Evolutionary conservation across 495 filamentous ascomycete species (phyloP).

Genomic region (Penicillium atrosanguineum): DNA sequence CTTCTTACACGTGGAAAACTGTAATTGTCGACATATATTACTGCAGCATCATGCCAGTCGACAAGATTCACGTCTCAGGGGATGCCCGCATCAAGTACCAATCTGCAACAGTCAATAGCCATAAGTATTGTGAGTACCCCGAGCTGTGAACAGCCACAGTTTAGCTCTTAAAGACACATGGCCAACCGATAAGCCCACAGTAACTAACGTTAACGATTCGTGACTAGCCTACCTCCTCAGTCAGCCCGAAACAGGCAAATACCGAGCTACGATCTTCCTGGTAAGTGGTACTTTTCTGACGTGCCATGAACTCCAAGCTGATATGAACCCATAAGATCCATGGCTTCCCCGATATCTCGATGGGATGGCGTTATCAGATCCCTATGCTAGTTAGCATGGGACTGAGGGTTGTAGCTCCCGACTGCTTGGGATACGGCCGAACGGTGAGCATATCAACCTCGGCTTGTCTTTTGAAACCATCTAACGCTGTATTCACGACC

Average conservation of each 20-base stretch:
- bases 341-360: slow-evolving; percentile 66
- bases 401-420: slow-evolving; percentile 71
- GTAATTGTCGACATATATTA: background rate
- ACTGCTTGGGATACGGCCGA: slow-evolving; percentile 78
- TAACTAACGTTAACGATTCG: slow-evolving; percentile 5
- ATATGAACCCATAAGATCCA: slow-evolving; percentile 45
- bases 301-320: background rate
- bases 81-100: slow-evolving; percentile 64
- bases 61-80: slow-evolving; percentile 57
- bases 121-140: slow-evolving; percentile 54
- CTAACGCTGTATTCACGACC: slow-evolving; percentile 2
- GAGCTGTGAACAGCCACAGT: background rate
- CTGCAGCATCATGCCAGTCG: slow-evolving; percentile 40
- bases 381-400: slow-evolving; percentile 66
- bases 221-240: slow-evolving; percentile 62
- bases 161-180: background rate
- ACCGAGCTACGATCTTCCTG: slow-evolving; percentile 64
- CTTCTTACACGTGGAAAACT: background rate
- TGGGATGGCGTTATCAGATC: slow-evolving; percentile 82
- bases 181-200: no score
- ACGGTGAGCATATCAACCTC: slow-evolving; percentile 47
- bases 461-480: background rate
- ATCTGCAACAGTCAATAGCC: slow-evolving; percentile 57
- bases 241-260: slow-evolving; percentile 50
- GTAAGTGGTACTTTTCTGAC: slow-evolving; percentile 28